phyloP scores from a whole-genome alignment of 768 basidiomycete genomes.

The Fistulinella prunicolor region DNA sequence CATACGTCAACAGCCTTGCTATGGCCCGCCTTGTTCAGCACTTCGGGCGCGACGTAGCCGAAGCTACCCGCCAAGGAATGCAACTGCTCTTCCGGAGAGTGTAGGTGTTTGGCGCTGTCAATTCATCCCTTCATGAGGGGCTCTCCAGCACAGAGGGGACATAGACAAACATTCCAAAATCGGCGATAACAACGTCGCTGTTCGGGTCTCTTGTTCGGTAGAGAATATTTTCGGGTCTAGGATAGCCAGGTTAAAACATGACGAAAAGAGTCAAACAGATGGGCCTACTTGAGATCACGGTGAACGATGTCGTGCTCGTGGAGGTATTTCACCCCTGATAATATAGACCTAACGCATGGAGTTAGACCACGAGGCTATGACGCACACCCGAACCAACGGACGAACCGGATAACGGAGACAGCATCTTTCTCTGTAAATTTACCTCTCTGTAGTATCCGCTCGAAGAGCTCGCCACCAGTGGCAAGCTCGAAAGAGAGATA shows the following conservation, averaged over 20 bases:
- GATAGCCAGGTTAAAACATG: neutral
- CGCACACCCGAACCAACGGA: constrained; percentile 6
- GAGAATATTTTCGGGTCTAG: constrained; percentile 92
- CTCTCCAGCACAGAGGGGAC: neutral
- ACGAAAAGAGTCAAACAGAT: constrained; percentile 13
- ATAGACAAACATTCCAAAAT: constrained; percentile 86
- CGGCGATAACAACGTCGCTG: constrained; percentile 91
- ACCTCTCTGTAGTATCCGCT: constrained; percentile 77
- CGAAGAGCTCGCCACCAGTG: constrained; percentile 91
- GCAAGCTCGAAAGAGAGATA: constrained; percentile 96
- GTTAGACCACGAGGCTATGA: neutral
- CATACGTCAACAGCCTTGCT: constrained; percentile 93
- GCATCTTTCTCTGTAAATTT: constrained; percentile 95
- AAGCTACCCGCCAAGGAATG: constrained; percentile 75
- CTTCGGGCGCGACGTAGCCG: constrained; percentile 91
- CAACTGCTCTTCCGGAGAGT: constrained; percentile 67
- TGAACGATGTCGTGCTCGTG: constrained; percentile 95
- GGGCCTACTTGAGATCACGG: constrained; percentile 85
- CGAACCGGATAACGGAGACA: constrained; percentile 67
- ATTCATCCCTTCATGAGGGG: neutral
- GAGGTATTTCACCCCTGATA: constrained; percentile 85
- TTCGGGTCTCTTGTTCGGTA: constrained; percentile 74
- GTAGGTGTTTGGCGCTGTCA: constrained; percentile 75
- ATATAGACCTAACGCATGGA: constrained; percentile 54
- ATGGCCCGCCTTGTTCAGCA: constrained; percentile 77